A percentile compares a stretch with the other conserved stretches of the same genome.
Conservation (phyloP, 495 filamentous ascomycete genomes). For the Pseudevernia furfuracea region DNA sequence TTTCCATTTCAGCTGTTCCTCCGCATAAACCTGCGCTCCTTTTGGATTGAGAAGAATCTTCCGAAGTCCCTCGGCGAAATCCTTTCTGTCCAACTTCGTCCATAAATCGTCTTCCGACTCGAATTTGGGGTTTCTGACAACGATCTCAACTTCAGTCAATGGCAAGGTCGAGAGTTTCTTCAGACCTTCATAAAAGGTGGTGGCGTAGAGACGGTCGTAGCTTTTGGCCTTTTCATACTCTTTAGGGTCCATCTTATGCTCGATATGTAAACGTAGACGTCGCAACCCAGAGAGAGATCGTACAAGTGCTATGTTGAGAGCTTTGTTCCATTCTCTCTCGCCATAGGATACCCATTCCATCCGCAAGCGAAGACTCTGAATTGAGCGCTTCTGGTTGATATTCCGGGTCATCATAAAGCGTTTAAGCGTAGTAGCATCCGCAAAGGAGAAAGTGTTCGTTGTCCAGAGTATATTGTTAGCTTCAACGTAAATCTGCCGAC, state of each 20-base stretch:
- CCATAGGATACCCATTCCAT: neutral
- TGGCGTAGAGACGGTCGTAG: neutral
- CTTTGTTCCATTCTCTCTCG: neutral
- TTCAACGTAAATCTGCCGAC: neutral
- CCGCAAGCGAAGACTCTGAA: neutral
- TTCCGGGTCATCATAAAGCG: neutral
- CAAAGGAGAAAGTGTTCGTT: neutral
- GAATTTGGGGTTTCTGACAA: neutral
- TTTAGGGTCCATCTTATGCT: neutral
- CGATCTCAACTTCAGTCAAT: neutral
- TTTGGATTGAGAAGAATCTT: neutral
- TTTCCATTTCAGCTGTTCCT: neutral
- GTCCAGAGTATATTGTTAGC: neutral
- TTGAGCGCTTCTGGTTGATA: neutral
- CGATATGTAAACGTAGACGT: neutral
- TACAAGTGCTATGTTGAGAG: neutral
- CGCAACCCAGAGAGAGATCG: neutral
- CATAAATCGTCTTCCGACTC: neutral
- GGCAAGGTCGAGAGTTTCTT: neutral
- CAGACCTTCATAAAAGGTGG: neutral
- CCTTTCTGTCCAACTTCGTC: neutral
- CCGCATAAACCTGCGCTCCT: neutral
- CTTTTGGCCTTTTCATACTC: neutral
- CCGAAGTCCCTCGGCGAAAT: neutral
- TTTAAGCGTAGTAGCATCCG: neutral